These are phyloP conservation scores for Nothopassalora personata DNA, from an alignment of 2,329 filamentous ascomycete genomes.

Conservation along the genomic window DNA sequence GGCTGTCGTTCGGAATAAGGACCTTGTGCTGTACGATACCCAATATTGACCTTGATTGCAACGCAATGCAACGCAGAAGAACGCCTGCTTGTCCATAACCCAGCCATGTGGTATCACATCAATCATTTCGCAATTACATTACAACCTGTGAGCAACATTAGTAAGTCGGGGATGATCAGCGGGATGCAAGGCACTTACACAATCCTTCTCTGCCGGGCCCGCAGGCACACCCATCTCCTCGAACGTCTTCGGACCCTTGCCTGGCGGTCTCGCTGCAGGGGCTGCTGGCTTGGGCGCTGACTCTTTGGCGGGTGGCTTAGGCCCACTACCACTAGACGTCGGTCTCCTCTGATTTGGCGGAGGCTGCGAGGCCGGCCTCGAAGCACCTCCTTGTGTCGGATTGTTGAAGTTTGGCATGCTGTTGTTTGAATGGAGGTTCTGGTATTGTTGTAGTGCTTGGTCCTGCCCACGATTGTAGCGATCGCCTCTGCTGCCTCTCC, in stretches of 20 bases:
- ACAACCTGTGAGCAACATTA: conserved; percentile 4
- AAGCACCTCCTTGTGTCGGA: neutral
- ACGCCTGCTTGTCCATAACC: neutral
- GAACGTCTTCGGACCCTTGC: conserved; percentile 87
- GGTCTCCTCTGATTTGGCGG: conserved; percentile 3
- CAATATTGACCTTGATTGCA: neutral
- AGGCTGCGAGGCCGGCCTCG: conserved; percentile 16
- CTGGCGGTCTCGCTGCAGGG: conserved; percentile 40
- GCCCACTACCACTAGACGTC: conserved; percentile 5
- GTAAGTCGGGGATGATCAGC: neutral
- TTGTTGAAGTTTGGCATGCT: conserved; percentile 21
- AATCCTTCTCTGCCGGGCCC: conserved; percentile 79
- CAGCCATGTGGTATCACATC: neutral
- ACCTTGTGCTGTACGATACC: neutral
- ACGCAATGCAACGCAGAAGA: neutral
- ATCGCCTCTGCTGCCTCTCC: neutral
- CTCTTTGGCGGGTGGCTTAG: conserved; percentile 16
- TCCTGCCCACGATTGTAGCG: conserved; percentile 7
- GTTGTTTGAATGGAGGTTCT: neutral
- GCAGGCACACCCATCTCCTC: conserved; percentile 95
- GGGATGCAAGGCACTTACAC: conserved; percentile 49
- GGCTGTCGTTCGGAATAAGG: too few relatives aligned
- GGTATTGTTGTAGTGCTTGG: conserved; percentile 2
- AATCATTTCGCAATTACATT: conserved; percentile 6
- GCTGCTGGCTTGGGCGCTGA: conserved; percentile 26